These are phyloP conservation scores for Pleurotus cornucopiae DNA, from an alignment of 768 basidiomycete species.

Conservation along the genomic window DNA sequence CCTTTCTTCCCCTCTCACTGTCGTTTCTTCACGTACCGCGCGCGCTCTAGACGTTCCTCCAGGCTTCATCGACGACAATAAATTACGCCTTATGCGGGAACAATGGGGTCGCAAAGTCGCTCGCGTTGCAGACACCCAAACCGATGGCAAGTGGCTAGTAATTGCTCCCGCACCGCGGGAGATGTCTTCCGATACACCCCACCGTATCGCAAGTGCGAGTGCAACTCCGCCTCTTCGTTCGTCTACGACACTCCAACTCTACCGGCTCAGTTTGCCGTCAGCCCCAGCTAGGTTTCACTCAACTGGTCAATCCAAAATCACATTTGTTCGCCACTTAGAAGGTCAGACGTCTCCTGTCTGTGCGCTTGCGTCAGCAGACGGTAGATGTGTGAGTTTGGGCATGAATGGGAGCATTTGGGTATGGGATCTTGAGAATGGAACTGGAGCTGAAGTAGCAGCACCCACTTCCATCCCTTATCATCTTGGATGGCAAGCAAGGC, in stretches of 20 bases:
- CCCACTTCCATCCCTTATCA: constrained; percentile 17
- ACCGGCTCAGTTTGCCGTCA: constrained; percentile 64
- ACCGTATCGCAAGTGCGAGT: constrained; percentile 16
- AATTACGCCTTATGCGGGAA: constrained; percentile 59
- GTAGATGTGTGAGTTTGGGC: constrained; percentile 75
- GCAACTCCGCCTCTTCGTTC: constrained; percentile 23
- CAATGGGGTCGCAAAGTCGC: constrained; percentile 78
- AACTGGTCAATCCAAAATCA: constrained; percentile 56
- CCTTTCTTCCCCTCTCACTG: constrained; percentile 27
- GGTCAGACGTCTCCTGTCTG: constrained; percentile 67
- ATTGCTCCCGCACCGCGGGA: constrained; percentile 50
- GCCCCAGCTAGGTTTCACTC: constrained; percentile 38
- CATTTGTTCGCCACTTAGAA: constrained; percentile 66
- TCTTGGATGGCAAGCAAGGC: constrained; percentile 1
- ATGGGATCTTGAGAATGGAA: constrained; percentile 75
- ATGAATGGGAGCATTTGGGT: constrained; percentile 76
- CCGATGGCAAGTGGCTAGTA: constrained; percentile 84
- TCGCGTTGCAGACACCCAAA: constrained; percentile 68
- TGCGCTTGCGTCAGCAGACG: constrained; percentile 72
- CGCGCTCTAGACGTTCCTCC: constrained; percentile 68
- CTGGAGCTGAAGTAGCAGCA: constrained; percentile 37
- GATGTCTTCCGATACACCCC: constrained; percentile 18
- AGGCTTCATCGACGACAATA: constrained; percentile 68
- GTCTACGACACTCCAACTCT: constrained; percentile 63
- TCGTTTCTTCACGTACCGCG: constrained; percentile 56